Base-by-base conservation (phyloP, 2,329 filamentous ascomycete species). In the Penicillium nordicum region DNA sequence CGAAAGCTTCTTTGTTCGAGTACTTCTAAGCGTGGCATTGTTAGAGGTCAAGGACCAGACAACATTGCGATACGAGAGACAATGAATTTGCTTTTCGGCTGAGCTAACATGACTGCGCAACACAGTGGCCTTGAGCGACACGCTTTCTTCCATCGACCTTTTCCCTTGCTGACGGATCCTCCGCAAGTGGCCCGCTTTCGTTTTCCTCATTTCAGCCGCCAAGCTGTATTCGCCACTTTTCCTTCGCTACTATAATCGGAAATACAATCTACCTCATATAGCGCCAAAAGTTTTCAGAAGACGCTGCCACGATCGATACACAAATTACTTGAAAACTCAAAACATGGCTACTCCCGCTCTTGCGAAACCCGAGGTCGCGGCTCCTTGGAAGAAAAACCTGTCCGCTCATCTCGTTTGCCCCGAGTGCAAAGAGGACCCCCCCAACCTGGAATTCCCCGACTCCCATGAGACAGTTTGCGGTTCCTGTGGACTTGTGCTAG, bases 391-490 rank as follows among this genome's bases (percentile, higher is more conserved):
- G 69, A 88, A 96, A 73, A 94, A 97, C 65, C 82, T 97, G 57
- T 95, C 90, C 73, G 88, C 91, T 69, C 86, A 88, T 63, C 77
- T 97, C 61, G 87, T 91, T 62, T 99, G 94, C 74, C 88, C 85
- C 16, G 93, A 99, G 71, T 99, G 94, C 81, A 88, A 88, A 69
- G 91, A 96, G 70, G 82, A 86, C 52, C 94, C 94, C n/a, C 93
- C 94, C 5, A 92, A 96, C 63, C 80, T 99, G 36, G 84, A 94
- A 44, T 94, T 97, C 71, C 94, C 97, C 72, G 94, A 93, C 71
- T 92, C 92, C 6, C 89, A 87, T 62, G 94, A 99, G 74, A 90
- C 95, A 72, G 91, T 99, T 53, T 99, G 94, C 72, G 89, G 84
- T 57, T 91, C 88, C 59, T 99, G 94, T 69, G 94, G 94, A 37